Conservation (phyloP, 352 stramenopile species). For the Phytopythium delawarense region DNA sequence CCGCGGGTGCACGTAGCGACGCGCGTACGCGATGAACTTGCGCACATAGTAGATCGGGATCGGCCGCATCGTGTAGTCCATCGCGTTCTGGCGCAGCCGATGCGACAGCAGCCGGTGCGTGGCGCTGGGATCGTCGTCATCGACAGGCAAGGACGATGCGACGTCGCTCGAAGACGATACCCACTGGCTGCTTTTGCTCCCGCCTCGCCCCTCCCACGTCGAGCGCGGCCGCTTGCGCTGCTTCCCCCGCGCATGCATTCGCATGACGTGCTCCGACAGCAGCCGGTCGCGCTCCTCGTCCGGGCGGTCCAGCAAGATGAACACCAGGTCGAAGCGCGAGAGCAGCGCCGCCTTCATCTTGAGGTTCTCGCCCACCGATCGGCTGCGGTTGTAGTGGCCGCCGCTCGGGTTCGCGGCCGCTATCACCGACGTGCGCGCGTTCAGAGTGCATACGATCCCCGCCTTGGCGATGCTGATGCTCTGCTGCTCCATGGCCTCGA, state of each 20-base stretch:
- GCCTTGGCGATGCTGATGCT: constrained; percentile 93
- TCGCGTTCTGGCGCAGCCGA: constrained; percentile 43
- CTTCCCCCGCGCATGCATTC: constrained; percentile 52
- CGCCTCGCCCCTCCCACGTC: constrained; percentile 4
- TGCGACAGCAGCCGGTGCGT: constrained; percentile 36
- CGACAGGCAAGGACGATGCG: background rate
- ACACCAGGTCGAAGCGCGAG: constrained; percentile 97
- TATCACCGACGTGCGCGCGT: constrained; percentile 93
- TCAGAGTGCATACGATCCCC: constrained; percentile 94
- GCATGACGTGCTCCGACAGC: constrained; percentile 96
- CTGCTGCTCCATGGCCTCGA: constrained; percentile 99
- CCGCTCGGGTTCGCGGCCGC: constrained; percentile 96
- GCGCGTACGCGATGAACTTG: constrained; percentile 97
- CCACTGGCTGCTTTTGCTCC: constrained; percentile 16
- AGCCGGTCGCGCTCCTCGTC: constrained; percentile 91
- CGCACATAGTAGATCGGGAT: constrained; percentile 86
- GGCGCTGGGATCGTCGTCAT: constrained; percentile 10
- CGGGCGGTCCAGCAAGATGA: constrained; percentile 94
- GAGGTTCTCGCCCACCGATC: constrained; percentile 95
- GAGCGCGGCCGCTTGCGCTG: constrained; percentile 29
- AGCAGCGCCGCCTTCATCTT: constrained; percentile 96
- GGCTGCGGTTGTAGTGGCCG: constrained; percentile 95
- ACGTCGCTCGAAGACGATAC: constrained; percentile 15
- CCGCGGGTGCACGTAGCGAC: constrained; percentile 92
- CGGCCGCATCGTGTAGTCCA: constrained; percentile 36